These are phyloP conservation scores for Didymella arachidicola DNA, from an alignment of 2,329 filamentous ascomycete genomes.

Conservation along the genomic window DNA sequence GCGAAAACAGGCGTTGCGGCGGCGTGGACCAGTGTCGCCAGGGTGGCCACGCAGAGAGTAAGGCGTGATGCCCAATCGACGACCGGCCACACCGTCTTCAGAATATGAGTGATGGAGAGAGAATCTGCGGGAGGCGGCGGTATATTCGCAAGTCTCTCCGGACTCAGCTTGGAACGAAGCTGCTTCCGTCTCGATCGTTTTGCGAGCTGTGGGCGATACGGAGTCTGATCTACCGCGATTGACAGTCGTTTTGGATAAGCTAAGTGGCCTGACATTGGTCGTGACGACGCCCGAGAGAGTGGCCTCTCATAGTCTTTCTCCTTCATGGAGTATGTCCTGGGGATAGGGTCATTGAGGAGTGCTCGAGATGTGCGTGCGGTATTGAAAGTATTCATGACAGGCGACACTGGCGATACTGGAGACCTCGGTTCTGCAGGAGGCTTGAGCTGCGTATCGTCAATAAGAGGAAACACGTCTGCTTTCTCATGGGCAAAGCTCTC, in stretches of 20 bases:
- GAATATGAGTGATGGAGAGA: constrained; percentile 60
- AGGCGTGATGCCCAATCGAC: constrained; percentile 62
- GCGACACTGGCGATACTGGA: constrained; percentile 6
- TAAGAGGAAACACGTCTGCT: neutral
- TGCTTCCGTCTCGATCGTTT: constrained; percentile 7
- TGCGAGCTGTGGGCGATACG: neutral
- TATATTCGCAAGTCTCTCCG: neutral
- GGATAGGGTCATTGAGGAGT: constrained; percentile 7
- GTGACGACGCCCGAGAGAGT: constrained; percentile 17
- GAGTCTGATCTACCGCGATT: neutral
- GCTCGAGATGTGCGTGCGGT: constrained; percentile 14
- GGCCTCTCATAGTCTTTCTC: constrained; percentile 16
- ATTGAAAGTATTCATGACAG: neutral
- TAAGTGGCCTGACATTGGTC: constrained; percentile 7
- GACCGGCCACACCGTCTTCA: constrained; percentile 74
- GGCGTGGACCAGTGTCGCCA: constrained; percentile 69
- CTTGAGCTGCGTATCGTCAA: neutral
- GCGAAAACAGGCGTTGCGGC: constrained; percentile 77
- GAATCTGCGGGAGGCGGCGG: constrained; percentile 8
- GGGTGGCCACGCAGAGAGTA: constrained; percentile 67
- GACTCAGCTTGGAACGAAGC: constrained; percentile 2
- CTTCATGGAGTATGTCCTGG: constrained; percentile 12
- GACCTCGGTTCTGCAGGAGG: constrained; percentile 1
- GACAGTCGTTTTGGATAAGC: constrained; percentile 18
- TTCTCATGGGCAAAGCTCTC: neutral